A percentile compares a stretch with the other conserved stretches of the same genome.
Evolutionary conservation across 768 basidiomycete genomes (phyloP).

Genomic region (Amanita pallidorosea): DNA sequence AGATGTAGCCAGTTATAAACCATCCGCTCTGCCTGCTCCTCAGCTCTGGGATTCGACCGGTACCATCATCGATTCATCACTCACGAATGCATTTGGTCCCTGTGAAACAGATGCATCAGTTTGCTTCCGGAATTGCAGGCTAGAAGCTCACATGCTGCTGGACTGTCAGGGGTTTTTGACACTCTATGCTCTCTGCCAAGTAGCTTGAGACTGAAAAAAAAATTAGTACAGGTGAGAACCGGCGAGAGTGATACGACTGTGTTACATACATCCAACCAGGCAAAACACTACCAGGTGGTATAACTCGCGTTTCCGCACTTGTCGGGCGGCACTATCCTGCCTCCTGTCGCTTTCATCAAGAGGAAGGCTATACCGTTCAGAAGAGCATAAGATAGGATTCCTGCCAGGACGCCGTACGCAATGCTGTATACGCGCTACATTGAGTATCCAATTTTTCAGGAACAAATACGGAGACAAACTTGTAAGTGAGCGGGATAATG

Average conservation of each 20-base stretch:
- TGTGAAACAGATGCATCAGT: no score
- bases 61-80: no score
- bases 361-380: conserved; percentile 62
- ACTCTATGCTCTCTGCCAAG: neutral
- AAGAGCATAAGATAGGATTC: conserved; percentile 57
- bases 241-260: neutral
- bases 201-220: neutral
- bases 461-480: conserved; percentile 29
- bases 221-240: neutral
- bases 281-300: conserved; percentile 61
- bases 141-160: neutral
- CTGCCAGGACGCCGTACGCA: conserved; percentile 83
- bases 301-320: conserved; percentile 53
- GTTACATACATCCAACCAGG: conserved; percentile 56
- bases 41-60: no score
- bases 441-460: neutral
- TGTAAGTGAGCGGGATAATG: conserved; percentile 70
- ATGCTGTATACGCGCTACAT: conserved; percentile 36
- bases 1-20: no score
- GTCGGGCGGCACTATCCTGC: conserved; percentile 52
- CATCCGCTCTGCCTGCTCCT: no score
- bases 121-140: neutral
- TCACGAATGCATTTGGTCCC: no score
- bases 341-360: conserved; percentile 43
- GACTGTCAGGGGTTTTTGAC: neutral